These are phyloP conservation scores for Ophiostoma quercus DNA, from an alignment of 2,329 filamentous ascomycete species.

Conservation along the genomic window DNA sequence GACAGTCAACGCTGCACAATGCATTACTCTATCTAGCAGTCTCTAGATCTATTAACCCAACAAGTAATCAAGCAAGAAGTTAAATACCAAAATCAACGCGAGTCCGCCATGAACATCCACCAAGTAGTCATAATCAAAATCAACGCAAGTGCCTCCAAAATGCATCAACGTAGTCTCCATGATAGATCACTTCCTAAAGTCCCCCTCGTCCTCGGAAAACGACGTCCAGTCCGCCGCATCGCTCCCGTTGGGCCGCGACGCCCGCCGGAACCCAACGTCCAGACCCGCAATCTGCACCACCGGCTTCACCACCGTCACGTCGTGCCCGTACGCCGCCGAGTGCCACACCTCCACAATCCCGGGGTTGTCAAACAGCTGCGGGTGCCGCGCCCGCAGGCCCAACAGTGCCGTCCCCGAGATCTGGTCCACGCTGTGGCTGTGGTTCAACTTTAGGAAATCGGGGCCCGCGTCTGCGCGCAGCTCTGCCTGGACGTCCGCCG, in stretches of 20 bases:
- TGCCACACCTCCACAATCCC: constrained; percentile 46
- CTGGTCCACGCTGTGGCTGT: constrained; percentile 60
- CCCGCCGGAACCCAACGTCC: constrained; percentile 41
- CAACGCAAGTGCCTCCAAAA: background rate
- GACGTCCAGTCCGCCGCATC: no score
- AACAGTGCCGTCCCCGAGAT: constrained; percentile 56
- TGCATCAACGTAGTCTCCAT: background rate
- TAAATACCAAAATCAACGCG: no score
- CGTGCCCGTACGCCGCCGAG: constrained; percentile 38
- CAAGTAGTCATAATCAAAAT: background rate
- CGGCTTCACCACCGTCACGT: constrained; percentile 42
- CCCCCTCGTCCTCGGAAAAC: constrained; percentile 17
- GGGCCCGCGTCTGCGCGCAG: constrained; percentile 41
- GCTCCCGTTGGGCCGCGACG: constrained; percentile 48
- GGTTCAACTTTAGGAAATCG: constrained; percentile 51
- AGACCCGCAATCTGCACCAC: constrained; percentile 39
- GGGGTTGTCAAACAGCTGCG: constrained; percentile 46
- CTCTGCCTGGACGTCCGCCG: constrained; percentile 46
- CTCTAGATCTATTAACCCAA: background rate
- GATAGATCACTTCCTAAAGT: background rate
- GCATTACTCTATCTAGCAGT: background rate
- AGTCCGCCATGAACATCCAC: no score
- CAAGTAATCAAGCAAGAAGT: background rate
- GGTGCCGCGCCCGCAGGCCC: constrained; percentile 48
- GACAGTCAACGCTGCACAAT: background rate